Conservation (phyloP, 2,329 filamentous ascomycete genomes). For the Pseudogymnoascus sp. region DNA sequence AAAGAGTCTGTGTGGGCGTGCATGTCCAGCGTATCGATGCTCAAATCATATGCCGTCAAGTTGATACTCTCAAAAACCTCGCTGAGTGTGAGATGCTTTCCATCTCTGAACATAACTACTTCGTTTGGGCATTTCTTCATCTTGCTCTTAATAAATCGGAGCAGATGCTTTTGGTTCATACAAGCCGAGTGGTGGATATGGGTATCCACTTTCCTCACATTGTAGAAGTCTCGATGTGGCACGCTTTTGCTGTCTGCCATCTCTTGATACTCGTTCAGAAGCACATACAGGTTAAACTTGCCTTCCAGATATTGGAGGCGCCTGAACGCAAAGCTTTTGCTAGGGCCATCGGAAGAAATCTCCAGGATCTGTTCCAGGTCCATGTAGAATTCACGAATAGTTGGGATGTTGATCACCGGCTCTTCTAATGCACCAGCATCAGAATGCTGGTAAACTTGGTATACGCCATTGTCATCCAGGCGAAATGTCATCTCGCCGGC, state of each 20-base stretch:
- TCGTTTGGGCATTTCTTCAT: conserved; percentile 98
- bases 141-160: conserved; percentile 99
- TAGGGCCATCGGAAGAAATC: conserved; percentile 90
- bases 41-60: conserved; percentile 91
- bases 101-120: conserved; percentile 85
- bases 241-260: conserved; percentile 97
- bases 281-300: conserved; percentile 89
- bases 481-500: conserved; percentile 66
- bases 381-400: conserved; percentile 90
- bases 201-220: conserved; percentile 96
- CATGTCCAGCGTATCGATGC: conserved; percentile 98
- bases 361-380: conserved; percentile 81
- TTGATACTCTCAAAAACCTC: conserved; percentile 98
- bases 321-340: conserved; percentile 94
- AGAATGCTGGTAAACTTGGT: conserved; percentile 77
- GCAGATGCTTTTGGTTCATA: conserved; percentile 98
- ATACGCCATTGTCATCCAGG: conserved; percentile 79
- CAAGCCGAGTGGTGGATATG: conserved; percentile 98
- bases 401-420: conserved; percentile 79
- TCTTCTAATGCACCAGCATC: conserved; percentile 53
- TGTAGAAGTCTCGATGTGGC: conserved; percentile 97
- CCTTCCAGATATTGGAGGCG: conserved; percentile 92
- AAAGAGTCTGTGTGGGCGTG: conserved; percentile 98
- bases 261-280: conserved; percentile 96
- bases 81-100: conserved; percentile 79